These are phyloP conservation scores for Panaeolus cyanescens DNA, from an alignment of 768 basidiomycete genomes.

Conservation along the genomic window DNA sequence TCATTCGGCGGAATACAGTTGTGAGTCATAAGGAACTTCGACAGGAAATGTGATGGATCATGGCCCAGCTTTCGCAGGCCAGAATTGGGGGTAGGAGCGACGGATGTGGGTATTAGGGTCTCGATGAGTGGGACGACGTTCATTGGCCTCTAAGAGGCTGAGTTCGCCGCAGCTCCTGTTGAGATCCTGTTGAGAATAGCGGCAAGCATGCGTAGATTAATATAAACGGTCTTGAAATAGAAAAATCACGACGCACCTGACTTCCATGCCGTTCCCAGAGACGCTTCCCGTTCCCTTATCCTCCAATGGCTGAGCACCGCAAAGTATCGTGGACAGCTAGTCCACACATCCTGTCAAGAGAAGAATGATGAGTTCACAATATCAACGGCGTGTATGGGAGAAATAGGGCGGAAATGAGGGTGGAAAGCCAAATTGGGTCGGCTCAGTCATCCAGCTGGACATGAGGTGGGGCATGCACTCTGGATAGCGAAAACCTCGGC, in stretches of 20 bases:
- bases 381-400: background rate
- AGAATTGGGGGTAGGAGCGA: background rate
- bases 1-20: background rate
- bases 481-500: background rate
- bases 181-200: background rate
- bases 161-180: background rate
- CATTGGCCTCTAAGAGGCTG: background rate
- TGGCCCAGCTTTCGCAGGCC: background rate
- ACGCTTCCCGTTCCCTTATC: background rate
- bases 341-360: background rate
- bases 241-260: background rate
- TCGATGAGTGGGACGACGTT: background rate
- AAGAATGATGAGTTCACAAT: background rate
- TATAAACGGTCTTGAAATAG: background rate
- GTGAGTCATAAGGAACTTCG: background rate
- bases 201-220: background rate
- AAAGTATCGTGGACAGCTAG: background rate
- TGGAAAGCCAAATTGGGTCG: background rate
- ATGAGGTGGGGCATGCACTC: background rate
- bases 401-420: background rate
- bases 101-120: background rate
- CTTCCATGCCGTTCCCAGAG: background rate
- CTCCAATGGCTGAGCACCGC: background rate
- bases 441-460: background rate
- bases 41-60: background rate